phyloP scores from a whole-genome alignment of 2,329 filamentous ascomycete species.

The Diaporthe longicolla region DNA sequence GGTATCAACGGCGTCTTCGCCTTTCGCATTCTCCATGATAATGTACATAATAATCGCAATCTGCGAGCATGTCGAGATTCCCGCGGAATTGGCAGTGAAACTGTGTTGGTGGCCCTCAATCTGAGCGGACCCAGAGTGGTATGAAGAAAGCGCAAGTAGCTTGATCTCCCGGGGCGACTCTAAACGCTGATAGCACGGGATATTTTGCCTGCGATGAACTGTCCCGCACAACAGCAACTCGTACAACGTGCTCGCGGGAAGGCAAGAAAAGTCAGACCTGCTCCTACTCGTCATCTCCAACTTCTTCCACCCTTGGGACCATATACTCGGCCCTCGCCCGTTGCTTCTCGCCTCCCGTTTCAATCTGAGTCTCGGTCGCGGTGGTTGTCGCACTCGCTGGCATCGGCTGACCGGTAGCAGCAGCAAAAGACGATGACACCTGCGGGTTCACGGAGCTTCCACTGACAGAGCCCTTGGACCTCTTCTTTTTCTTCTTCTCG shows the following conservation, averaged over 20 bases:
- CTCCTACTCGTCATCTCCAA: slow-evolving; percentile 51
- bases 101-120: not conserved
- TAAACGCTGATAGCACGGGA: not conserved
- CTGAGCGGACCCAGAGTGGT: not conserved
- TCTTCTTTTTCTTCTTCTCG: slow-evolving; percentile 74
- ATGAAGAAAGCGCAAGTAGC: not conserved
- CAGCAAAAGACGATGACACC: slow-evolving; percentile 62
- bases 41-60: slow-evolving; percentile 21
- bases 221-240: slow-evolving; percentile 6
- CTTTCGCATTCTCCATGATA: slow-evolving; percentile 17
- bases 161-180: not conserved
- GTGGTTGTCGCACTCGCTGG: slow-evolving; percentile 70
- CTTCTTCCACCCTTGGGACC: slow-evolving; percentile 56
- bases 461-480: slow-evolving; percentile 55
- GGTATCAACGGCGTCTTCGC: slow-evolving; percentile 31
- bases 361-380: slow-evolving; percentile 68
- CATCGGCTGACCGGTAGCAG: slow-evolving; percentile 65
- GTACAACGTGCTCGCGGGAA: not conserved
- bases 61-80: not conserved
- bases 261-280: not conserved
- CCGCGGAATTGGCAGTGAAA: not conserved
- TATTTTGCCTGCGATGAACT: not conserved
- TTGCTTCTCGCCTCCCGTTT: slow-evolving; percentile 54
- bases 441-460: slow-evolving; percentile 50
- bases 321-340: slow-evolving; percentile 60